Evolutionary conservation across 371 early-diverging fungal genomes (phyloP).

Genomic region (Mortierella sp.): DNA sequence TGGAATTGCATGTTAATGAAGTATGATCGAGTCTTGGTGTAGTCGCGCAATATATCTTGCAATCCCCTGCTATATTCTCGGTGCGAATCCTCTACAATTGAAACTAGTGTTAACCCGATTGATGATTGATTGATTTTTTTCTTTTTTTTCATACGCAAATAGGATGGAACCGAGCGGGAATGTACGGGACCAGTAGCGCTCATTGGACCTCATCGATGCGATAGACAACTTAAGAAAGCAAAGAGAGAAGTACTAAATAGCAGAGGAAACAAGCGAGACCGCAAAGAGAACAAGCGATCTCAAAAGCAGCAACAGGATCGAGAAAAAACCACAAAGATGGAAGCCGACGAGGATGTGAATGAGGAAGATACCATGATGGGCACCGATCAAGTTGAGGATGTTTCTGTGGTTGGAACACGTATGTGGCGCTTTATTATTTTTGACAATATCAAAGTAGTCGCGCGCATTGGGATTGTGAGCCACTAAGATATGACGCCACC

Average conservation of each 20-base stretch:
- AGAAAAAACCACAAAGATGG: conserved; percentile 60
- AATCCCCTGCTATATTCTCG: neutral
- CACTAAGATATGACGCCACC: too few species aligned
- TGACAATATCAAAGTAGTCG: neutral
- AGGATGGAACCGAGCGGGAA: conserved; percentile 84
- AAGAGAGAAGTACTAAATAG: conserved; percentile 47
- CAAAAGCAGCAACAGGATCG: conserved; percentile 65
- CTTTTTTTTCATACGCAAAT: conserved; percentile 1
- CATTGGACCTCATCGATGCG: conserved; percentile 78
- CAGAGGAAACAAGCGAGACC: conserved; percentile 61
- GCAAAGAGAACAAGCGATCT: conserved; percentile 65
- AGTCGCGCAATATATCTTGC: too few species aligned
- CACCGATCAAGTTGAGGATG: conserved; percentile 47
- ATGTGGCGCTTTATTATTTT: conserved; percentile 14
- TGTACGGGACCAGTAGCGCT: conserved; percentile 83
- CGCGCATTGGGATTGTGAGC: too few species aligned
- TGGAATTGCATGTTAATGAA: conserved; percentile 87
- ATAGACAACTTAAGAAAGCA: conserved; percentile 60
- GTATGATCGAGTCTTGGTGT: conserved; percentile 53
- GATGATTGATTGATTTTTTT: neutral
- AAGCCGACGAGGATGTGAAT: conserved; percentile 30
- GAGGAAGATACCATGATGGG: conserved; percentile 42
- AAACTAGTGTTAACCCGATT: neutral
- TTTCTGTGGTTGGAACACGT: conserved; percentile 50
- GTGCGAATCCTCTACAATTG: neutral